Evolutionary conservation across 441 rosid genomes (phyloP).

Genomic region (Aquilaria agallochum): DNA sequence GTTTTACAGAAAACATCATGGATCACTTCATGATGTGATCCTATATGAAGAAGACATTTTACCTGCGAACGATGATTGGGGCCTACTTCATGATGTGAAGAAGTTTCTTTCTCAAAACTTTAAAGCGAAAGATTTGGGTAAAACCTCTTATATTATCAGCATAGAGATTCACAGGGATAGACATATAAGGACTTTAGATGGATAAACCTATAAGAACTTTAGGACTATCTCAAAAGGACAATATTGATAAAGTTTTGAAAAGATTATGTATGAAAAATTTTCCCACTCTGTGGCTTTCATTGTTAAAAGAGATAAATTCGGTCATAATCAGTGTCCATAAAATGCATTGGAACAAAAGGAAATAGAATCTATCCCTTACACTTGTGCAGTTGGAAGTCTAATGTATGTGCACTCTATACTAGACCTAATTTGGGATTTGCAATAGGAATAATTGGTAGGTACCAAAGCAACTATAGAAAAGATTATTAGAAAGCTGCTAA

Average conservation of each 20-base stretch:
- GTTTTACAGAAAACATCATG: too few species aligned
- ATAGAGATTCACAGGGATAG: neutral
- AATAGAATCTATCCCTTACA: neutral
- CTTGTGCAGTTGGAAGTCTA: neutral
- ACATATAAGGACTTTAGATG: too few species aligned
- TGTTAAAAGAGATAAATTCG: neutral
- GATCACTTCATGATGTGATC: neutral
- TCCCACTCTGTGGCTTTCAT: neutral
- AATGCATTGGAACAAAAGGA: neutral
- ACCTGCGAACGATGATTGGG: neutral
- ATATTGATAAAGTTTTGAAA: neutral
- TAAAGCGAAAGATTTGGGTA: too few species aligned
- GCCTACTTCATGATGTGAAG: too few species aligned
- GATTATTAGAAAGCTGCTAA: constrained; percentile 1
- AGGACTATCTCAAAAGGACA: neutral
- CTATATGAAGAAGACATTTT: neutral
- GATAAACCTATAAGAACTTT: neutral
- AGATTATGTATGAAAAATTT: neutral
- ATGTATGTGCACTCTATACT: neutral
- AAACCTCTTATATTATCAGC: neutral
- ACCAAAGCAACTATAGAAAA: neutral
- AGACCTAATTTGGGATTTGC: neutral
- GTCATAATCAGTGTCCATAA: neutral
- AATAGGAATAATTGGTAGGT: neutral
- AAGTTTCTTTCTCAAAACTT: too few species aligned